Percentiles rank a stretch among this genome's conserved stretches.
Evolutionary conservation across 371 early-diverging fungal genomes (phyloP).

Genomic region (Entomophthora muscae): DNA sequence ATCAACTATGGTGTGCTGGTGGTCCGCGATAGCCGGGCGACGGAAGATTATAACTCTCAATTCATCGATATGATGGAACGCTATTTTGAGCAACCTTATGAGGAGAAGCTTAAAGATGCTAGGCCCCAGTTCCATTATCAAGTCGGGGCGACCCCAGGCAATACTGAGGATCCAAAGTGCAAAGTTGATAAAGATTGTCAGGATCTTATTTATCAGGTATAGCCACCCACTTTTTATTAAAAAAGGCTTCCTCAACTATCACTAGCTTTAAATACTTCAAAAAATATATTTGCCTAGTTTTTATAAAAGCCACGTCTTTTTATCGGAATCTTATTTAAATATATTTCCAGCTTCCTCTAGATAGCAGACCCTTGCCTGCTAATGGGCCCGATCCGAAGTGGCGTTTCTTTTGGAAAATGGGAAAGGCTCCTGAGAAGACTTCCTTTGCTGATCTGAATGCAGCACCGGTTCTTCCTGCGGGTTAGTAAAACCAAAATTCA

Average conservation of each 20-base stretch:
- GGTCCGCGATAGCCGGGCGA: conserved; percentile 42
- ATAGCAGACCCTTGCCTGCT: conserved; percentile 18
- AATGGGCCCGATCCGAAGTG: conserved; percentile 46
- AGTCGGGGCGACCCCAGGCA: conserved; percentile 48
- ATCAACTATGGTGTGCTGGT: conserved; percentile 38
- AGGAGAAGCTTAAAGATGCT: conserved; percentile 33
- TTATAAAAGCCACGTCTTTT: too few species aligned
- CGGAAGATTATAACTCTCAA: conserved; percentile 14
- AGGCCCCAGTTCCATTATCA: conserved; percentile 33
- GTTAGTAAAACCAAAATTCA: conserved; percentile 11
- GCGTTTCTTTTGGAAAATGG: conserved; percentile 40
- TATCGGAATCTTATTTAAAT: too few species aligned
- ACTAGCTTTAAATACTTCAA: too few species aligned
- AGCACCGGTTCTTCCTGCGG: conserved; percentile 33
- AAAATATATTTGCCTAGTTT: too few species aligned
- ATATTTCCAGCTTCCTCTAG: conserved; percentile 18
- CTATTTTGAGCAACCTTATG: conserved; percentile 37
- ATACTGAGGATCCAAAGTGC: conserved; percentile 43
- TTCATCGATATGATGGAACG: conserved; percentile 34
- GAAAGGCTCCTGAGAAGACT: conserved; percentile 26
- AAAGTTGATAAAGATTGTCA: conserved; percentile 33
- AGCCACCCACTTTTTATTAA: not conserved
- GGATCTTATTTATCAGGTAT: conserved; percentile 19
- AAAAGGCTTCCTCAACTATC: too few species aligned
- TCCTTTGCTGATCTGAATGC: conserved; percentile 38